Base-by-base conservation (phyloP, 2,329 filamentous ascomycete genomes). In the Penicillium sumatraense region DNA sequence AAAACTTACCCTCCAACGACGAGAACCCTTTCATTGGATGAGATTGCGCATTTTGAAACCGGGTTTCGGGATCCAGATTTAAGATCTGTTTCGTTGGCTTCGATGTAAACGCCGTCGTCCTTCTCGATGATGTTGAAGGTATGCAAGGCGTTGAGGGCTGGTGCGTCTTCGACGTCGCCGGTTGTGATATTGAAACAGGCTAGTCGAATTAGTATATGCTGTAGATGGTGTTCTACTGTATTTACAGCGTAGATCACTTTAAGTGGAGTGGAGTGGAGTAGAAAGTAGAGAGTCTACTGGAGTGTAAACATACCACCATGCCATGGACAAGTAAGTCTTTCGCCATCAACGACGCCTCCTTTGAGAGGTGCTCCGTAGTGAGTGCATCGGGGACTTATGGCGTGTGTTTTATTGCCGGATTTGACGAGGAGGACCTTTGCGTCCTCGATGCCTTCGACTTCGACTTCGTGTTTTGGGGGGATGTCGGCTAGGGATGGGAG, bases 81-180 rank as follows among this genome's bases (percentile, higher is more conserved):
- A 77, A 99, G 89, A 26, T 82, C 81, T 1, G 84, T 81, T 72
- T 95, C 88, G 26, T 93, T 90, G 21, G 89, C 92, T 36, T 88
- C 88, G 60, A 99, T 85, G 72, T 92, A 98, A 2, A 97, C 87
- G 5, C 84, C 88, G 27, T 91, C 92, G 65, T 95, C 86, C 68
- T 89, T 92, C 72, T 96, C 88, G 27, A 86, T 79, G 27, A 97
- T 80, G 50, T 91, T 86, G 78, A 96, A 99, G 48, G 88, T 88
- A 42, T 89, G 84, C 23, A 99, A 79, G n/a, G 90, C 83, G 68
- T 98, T 91, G 23, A 96, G 84, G 2, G 91, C 95, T 0, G 95
- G 95, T 0, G 93, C 93, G 70, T 98, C 91, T 77, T 99, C 95
- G 56, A 98, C 90, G 67, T 99, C 95, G 50, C 95, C 95, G 5